phyloP scores from a whole-genome alignment of 164 flowering plant species.

The Vitis rupestris region DNA sequence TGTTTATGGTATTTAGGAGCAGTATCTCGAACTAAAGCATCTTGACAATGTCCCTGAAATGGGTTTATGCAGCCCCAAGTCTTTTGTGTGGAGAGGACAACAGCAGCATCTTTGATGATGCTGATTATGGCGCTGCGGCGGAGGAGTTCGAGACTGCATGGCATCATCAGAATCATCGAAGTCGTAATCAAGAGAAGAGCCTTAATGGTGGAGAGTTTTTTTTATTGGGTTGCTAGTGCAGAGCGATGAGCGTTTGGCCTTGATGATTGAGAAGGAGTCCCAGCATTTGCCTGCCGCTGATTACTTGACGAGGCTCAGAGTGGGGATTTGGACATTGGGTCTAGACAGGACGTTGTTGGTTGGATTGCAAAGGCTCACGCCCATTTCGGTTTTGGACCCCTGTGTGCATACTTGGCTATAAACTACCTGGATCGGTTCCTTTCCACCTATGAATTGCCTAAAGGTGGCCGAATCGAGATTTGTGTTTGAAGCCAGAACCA shows the following conservation, averaged over 20 bases:
- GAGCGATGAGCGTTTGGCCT: conserved; percentile 60
- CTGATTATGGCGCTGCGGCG: conserved; percentile 29
- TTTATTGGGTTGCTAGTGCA: conserved; percentile 35
- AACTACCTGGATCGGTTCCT: conserved; percentile 90
- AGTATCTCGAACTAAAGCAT: too few species aligned
- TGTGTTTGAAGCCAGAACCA: conserved; percentile 74
- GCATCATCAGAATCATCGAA: conserved; percentile 19
- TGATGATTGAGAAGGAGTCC: conserved; percentile 62
- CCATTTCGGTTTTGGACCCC: conserved; percentile 71
- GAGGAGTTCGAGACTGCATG: conserved; percentile 20
- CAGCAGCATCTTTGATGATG: conserved; percentile 44
- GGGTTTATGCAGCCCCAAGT: too few species aligned
- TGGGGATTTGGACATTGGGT: conserved; percentile 62
- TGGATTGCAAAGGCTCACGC: conserved; percentile 88
- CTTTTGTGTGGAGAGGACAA: too few species aligned
- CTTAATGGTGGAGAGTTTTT: conserved; percentile 29
- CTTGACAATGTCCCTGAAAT: too few species aligned
- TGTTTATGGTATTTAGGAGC: too few species aligned
- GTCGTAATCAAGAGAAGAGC: conserved; percentile 18
- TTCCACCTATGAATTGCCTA: conserved; percentile 65
- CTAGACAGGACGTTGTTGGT: conserved; percentile 62
- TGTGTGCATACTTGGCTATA: conserved; percentile 64
- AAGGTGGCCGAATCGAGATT: conserved; percentile 67
- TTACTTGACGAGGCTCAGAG: conserved; percentile 54
- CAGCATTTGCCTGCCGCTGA: conserved; percentile 51